A percentile compares a stretch with the other conserved stretches of the same genome.
Evolutionary conservation across 768 basidiomycete species (phyloP).

Genomic region (Leccinum longicurvipes): DNA sequence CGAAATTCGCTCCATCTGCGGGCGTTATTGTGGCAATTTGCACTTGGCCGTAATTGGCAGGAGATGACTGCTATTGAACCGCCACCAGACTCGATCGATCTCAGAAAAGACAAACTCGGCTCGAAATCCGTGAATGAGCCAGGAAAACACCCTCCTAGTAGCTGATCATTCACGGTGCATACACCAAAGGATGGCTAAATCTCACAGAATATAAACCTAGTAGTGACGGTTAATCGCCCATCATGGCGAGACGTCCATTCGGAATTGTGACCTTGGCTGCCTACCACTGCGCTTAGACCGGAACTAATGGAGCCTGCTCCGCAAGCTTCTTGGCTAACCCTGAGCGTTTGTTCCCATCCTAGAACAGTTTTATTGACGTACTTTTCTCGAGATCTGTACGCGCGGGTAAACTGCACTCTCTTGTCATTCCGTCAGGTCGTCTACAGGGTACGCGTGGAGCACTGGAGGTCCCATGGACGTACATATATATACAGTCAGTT

Average conservation of each 20-base stretch:
- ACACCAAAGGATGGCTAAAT: background rate
- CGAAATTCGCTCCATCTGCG: background rate
- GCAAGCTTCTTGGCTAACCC: background rate
- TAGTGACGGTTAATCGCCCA: background rate
- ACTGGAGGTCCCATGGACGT: background rate
- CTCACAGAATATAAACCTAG: background rate
- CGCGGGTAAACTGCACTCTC: background rate
- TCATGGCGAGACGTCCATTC: background rate
- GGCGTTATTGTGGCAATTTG: background rate
- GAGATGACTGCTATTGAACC: background rate
- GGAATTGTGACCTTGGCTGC: background rate
- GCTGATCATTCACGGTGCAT: background rate
- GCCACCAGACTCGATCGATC: too few species aligned
- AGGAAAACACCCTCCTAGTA: background rate
- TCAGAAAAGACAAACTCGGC: background rate
- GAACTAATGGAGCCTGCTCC: background rate
- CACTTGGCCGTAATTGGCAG: background rate
- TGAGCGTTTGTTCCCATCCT: background rate
- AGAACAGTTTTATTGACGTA: background rate
- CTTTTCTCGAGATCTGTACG: background rate
- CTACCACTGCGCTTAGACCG: background rate
- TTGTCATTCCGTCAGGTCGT: background rate
- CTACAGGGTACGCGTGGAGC: background rate
- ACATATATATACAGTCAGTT: background rate
- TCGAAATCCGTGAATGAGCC: background rate